Evolutionary conservation across 1,284 basidiomycete genomes (phyloP), one percentile per base, ranked within the genome.

Genomic region (Cutaneotrichosporon sp.): DNA sequence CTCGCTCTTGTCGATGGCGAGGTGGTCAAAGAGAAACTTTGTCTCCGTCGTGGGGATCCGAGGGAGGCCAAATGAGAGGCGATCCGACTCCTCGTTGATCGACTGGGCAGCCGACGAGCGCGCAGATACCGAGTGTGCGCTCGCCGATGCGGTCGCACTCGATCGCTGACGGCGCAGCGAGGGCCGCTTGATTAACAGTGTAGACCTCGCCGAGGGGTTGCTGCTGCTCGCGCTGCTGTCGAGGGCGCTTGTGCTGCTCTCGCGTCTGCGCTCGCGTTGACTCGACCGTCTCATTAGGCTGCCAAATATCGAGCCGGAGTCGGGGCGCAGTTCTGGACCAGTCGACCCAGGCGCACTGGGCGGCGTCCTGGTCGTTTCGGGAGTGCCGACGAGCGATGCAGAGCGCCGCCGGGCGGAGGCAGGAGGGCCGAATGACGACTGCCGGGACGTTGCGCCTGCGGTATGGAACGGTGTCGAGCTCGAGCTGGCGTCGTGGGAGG

Each of bases 21-120:
- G 19, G 5, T 17, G 32, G 32, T 52, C 51, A 7, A 52, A 47
- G 16, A 38, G n/a, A 27, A 39, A 49, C 27, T 39, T 26, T 12
- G 33, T 46, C 20, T 51, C 49, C 34, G 60, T 59, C 4, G 56
- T 45, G 8, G 60, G 51, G 12, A 72, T 67, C 29, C 58, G 56
- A 2, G 70, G 70, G 20, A 72, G 58, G 33, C 70, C 70, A 46
- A 70, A 72, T 8, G 67, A 69, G 24, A 56, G 49, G 8, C 70
- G 54, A 35, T 61, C 58, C 4, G 52, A 24, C 9, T 45, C 43
- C 19, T 46, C 49, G 17, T 42, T 9, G 17, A 11, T 17, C 12
- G 27, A 29, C 27, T 44, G 27, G 29, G 27, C 29, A 1, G 42
- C 42, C 8, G 42, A 44, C 5, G 38, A 41, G 9, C 38, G 38